Evolutionary conservation across 1,284 basidiomycete species (phyloP), one percentile per base, ranked within the genome.

Genomic region (Cutaneotrichosporon cavernicola): DNA sequence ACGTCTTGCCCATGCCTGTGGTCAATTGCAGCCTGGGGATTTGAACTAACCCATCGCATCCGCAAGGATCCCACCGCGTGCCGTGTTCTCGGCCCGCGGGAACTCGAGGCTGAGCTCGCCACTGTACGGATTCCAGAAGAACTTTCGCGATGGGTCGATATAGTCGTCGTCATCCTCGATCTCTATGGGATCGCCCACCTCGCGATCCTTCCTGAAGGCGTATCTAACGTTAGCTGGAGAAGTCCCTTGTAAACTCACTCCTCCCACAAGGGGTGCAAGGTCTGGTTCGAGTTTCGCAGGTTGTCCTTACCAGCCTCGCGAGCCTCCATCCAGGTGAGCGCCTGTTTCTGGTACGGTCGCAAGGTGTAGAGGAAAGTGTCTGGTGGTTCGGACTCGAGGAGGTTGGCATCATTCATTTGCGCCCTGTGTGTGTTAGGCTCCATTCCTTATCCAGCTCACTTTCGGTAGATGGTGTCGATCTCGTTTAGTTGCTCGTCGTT

Each of bases 201-300:
- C 64, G 10, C 71, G 70, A 51, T 81, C 79, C 49, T 73, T 73
- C 51, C 68, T 68, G 67, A 82, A 81, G 0, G 75, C 73, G 58
- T 81, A 81, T 58, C 78, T 81, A 57, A 16, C 5, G 16, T 43
- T n/a, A 53, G 51, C 4, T 26, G 21, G 26, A 21, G 18, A 1
- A 26, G 11, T 51, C 43, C 9, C 5, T 7, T 56, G n/a, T 22
- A 80, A 87, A 76, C 80, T 38, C 30, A 97, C 90, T 93, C 88
- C 81, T 91, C 90, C 95, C 95, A 99, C 11, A 99, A 80, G 0
- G 96, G 96, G 80, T 99, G 92, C 83, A 98, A 88, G 1, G 90
- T 88, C 8, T 83, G 84, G 70, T 69, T 69, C 30, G 63, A 63
- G 30, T 91, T 87, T 57, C 91, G 86, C 21, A 89, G 88, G 58